phyloP scores from a whole-genome alignment of 139 green algal genomes.

The Chlorella sp. region DNA sequence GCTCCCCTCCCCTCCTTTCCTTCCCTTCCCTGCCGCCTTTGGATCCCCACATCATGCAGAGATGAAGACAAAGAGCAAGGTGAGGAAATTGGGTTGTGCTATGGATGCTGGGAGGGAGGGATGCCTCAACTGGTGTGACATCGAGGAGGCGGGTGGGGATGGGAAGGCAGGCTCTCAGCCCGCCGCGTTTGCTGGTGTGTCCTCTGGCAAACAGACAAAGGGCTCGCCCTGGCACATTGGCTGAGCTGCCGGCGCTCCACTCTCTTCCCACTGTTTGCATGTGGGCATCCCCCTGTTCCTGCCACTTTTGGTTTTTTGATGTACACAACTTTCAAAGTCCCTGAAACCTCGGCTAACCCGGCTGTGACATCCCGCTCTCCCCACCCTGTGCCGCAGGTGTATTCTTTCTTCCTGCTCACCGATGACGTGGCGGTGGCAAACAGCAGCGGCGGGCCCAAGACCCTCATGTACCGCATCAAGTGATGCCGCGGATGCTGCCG shows the following conservation, averaged over 20 bases:
- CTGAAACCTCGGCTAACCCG: too few relatives aligned
- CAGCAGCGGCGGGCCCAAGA: constrained; percentile 41
- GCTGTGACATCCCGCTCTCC: too few relatives aligned
- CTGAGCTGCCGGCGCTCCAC: not conserved
- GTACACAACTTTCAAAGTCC: too few relatives aligned
- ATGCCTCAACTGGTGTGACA: too few relatives aligned
- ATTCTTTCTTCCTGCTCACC: constrained; percentile 42
- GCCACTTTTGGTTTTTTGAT: not conserved
- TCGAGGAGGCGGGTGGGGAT: too few relatives aligned
- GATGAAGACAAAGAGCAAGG: constrained; percentile 6
- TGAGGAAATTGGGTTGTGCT: too few relatives aligned
- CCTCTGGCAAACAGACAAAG: not conserved
- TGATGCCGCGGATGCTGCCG: not conserved
- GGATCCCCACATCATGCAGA: too few relatives aligned
- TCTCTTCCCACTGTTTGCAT: not conserved
- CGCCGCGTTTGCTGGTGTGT: too few relatives aligned
- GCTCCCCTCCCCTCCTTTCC: not conserved
- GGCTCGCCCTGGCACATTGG: not conserved
- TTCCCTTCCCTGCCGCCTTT: not conserved
- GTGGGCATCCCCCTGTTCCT: not conserved
- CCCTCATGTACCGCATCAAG: constrained; percentile 41
- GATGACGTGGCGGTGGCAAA: constrained; percentile 38
- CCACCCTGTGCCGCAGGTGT: constrained; percentile 27
- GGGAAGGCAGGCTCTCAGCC: too few relatives aligned
- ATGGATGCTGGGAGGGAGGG: too few relatives aligned